Conservation (phyloP, 1,284 basidiomycete genomes). For the Pascua guehoae region DNA sequence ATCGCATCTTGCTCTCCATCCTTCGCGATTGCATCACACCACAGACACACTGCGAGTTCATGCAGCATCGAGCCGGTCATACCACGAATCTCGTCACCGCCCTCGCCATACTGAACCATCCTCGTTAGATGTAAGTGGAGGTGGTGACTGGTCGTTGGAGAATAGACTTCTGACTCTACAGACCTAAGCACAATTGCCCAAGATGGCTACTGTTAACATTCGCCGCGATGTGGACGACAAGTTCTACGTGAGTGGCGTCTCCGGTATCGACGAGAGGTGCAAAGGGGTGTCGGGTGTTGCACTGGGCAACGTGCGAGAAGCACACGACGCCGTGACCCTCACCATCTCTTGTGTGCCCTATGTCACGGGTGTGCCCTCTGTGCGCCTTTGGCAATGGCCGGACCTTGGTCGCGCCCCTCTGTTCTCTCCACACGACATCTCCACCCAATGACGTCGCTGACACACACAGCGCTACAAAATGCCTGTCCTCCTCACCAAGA, state of each 20-base stretch:
- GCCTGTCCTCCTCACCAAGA: conserved; percentile 92
- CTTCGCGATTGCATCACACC: background rate
- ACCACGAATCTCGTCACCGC: conserved; percentile 2
- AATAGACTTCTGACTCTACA: background rate
- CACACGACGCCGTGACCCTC: no score
- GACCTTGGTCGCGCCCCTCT: no score
- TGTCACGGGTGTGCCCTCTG: no score
- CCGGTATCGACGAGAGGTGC: no score
- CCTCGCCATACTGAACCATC: conserved; percentile 11
- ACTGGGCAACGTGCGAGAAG: no score
- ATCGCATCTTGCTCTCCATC: background rate
- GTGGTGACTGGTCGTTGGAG: background rate
- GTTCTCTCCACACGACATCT: no score
- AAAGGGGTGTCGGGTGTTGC: no score
- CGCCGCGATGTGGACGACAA: conserved; percentile 91
- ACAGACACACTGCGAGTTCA: conserved; percentile 21
- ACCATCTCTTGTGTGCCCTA: no score
- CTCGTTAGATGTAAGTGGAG: conserved; percentile 18
- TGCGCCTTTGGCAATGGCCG: background rate
- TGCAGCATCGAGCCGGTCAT: conserved; percentile 19
- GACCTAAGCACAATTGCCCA: conserved; percentile 43
- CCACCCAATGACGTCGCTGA: background rate
- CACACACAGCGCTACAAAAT: conserved; percentile 58
- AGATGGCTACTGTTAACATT: conserved; percentile 91
- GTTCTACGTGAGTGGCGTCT: conserved; percentile 50